A percentile compares a stretch with the other conserved stretches of the same genome.
Evolutionary conservation across 2,329 filamentous ascomycete species (phyloP).

Genomic region (Ceratocystis variospora): DNA sequence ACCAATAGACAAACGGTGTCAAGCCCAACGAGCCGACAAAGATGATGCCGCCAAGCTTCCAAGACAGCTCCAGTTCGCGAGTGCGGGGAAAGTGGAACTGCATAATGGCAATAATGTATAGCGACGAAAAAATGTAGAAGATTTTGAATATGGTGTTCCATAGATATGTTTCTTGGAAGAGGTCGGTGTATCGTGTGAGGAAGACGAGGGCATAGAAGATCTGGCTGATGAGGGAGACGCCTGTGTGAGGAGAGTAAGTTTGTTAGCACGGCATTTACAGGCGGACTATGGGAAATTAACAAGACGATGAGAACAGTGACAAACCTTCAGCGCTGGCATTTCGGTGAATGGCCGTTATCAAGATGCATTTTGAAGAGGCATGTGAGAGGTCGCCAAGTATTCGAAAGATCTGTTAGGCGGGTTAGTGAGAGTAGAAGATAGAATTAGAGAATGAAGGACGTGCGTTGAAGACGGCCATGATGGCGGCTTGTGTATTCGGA

Average conservation of each 20-base stretch:
- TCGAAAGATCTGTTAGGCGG: constrained; percentile 46
- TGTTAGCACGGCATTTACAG: too few relatives aligned
- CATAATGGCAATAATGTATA: constrained; percentile 83
- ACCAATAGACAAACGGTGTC: constrained; percentile 47
- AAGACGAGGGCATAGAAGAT: constrained; percentile 78
- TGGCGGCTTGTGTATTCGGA: constrained; percentile 17
- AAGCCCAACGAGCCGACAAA: constrained; percentile 50
- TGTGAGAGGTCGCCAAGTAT: constrained; percentile 75
- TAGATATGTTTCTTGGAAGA: constrained; percentile 44
- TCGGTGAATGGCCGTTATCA: constrained; percentile 79
- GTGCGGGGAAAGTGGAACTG: constrained; percentile 73
- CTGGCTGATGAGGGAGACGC: constrained; percentile 85
- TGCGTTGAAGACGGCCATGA: constrained; percentile 32
- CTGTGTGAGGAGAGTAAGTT: constrained; percentile 29
- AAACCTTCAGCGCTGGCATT: constrained; percentile 71
- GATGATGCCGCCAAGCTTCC: constrained; percentile 69
- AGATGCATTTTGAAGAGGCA: constrained; percentile 71
- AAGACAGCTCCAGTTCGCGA: constrained; percentile 81
- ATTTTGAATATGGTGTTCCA: constrained; percentile 81
- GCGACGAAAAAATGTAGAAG: constrained; percentile 70
- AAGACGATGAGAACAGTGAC: background rate
- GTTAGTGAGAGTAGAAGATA: background rate
- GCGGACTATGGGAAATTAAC: too few relatives aligned
- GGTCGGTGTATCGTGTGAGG: constrained; percentile 70
- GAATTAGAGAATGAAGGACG: background rate